Conservation (phyloP, 1,284 basidiomycete species). For the Lignosus rhinocerotis region DNA sequence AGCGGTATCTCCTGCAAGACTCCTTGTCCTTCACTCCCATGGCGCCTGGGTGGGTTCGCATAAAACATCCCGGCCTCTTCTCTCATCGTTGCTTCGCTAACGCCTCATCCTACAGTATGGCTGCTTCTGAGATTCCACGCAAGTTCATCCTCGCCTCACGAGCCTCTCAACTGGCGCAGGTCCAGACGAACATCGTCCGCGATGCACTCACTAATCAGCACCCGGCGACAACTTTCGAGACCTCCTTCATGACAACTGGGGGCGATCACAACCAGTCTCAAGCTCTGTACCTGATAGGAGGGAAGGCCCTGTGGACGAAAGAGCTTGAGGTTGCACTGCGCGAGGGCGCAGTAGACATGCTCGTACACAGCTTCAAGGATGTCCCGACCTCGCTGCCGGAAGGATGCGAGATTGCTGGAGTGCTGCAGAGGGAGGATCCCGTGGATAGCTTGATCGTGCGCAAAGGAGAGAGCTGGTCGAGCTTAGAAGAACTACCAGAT, state of each 20-base stretch:
- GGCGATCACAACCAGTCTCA: conserved; percentile 92
- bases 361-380: conserved; percentile 95
- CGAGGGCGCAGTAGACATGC: conserved; percentile 80
- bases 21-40: not conserved
- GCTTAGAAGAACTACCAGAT: conserved; percentile 82
- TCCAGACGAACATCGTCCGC: conserved; percentile 81
- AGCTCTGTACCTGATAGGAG: conserved; percentile 78
- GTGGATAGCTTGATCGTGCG: conserved; percentile 91
- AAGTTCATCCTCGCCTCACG: conserved; percentile 79
- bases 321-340: conserved; percentile 88
- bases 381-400: conserved; percentile 87
- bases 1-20: not conserved
- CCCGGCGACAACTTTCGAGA: conserved; percentile 55
- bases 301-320: conserved; percentile 93
- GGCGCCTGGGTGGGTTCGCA: not conserved
- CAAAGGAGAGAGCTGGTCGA: conserved; percentile 71
- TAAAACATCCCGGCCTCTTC: not conserved
- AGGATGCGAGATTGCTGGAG: conserved; percentile 85
- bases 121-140: conserved; percentile 17
- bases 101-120: not conserved
- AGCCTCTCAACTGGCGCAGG: conserved; percentile 81
- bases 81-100: not conserved
- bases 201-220: conserved; percentile 53
- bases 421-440: conserved; percentile 88
- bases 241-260: conserved; percentile 86